These are phyloP conservation scores for Eucalyptus grandis DNA, from an alignment of 345 rosid genomes.

Conservation along the genomic window DNA sequence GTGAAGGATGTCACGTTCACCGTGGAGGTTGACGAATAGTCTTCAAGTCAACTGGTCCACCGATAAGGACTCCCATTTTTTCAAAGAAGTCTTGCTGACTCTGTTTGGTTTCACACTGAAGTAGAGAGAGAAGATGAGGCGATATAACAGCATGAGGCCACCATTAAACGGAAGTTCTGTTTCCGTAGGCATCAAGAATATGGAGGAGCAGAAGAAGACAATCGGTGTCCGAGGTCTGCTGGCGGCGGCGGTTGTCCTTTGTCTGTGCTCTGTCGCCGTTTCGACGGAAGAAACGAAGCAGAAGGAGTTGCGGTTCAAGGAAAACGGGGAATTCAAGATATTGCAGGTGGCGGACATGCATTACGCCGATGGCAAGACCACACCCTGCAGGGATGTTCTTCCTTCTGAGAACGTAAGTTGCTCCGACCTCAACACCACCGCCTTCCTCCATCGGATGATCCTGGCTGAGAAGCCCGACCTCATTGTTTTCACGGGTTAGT, in stretches of 20 bases:
- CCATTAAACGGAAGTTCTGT: no score
- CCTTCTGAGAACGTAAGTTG: conserved; percentile 36
- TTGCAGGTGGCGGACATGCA: conserved; percentile 95
- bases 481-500: conserved; percentile 77
- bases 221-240: neutral
- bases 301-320: conserved; percentile 34
- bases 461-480: conserved; percentile 76
- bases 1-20: no score
- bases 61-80: no score
- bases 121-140: no score
- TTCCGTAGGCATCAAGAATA: neutral
- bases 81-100: no score
- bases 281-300: neutral
- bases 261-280: neutral
- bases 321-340: conserved; percentile 61
- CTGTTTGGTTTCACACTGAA: no score
- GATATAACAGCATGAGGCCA: no score
- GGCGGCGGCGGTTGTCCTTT: neutral
- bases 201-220: neutral
- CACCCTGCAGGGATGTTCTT: conserved; percentile 41
- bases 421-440: conserved; percentile 84
- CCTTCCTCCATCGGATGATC: conserved; percentile 62
- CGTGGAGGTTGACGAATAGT: no score
- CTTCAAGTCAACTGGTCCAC: no score
- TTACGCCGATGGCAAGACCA: conserved; percentile 53